Base-by-base conservation (phyloP, 2,329 filamentous ascomycete genomes). In the Fusarium multiceps region DNA sequence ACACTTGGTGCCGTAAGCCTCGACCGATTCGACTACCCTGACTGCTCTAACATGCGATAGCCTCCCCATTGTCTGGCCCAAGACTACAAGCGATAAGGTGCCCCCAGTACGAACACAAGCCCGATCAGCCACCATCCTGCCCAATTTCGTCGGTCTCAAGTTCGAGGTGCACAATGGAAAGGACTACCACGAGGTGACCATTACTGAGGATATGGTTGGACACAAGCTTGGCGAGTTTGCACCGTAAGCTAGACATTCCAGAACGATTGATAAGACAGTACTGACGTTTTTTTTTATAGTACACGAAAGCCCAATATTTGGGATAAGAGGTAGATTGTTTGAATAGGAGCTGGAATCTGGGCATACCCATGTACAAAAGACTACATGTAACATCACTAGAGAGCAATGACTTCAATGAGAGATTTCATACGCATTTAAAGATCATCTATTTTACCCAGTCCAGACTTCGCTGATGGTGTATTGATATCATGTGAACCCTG, bases 121-220 rank as follows among this genome's bases (percentile, higher is more conserved):
- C 40, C 92, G 94, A 71, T 88, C 91, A 59, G 94, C 94, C 32
- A 97, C 94, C 8, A 96, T 98, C 75, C 86, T 97, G 59, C 94
- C 94, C 68, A 97, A 92, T 81, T 97, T 97, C 78, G 93, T 98
- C 56, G 94, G 94, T 16, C 84, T 97, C 75, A 90, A 89, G 79
- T 98, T 98, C 80, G 91, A 94, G 81, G 88, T 98, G 63, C 92
- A 98, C 83, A 97, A 97, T 79, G 94, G 94, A 76, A 97, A 96
- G 84, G 87, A 87, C 32, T 97, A 97, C 81, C 83, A 91, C 74
- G 92, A 96, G 73, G 86, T 97, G 57, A 87, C 86, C 71, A 92
- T 98, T 69, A 97, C 94, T 18, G 94, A 97, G 79, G 93, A 97
- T 77, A 98, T 98, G 94, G 94, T 98, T 51, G 94, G 94, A 56